Evolutionary conservation across 1,284 basidiomycete species (phyloP).

Genomic region (Pyrrhoderma noxium): DNA sequence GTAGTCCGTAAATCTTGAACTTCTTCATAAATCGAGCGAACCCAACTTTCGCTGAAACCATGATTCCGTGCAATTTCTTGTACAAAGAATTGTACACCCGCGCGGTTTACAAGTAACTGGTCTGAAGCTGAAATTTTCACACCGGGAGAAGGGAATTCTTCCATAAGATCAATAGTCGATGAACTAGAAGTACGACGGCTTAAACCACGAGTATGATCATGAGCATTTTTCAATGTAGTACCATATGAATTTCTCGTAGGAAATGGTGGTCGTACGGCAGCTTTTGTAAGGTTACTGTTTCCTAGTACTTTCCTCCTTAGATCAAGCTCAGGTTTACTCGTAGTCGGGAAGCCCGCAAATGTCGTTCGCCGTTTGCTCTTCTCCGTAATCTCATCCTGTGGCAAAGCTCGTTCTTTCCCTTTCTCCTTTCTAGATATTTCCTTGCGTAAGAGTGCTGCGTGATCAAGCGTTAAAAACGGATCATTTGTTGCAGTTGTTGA

Average conservation of each 20-base stretch:
- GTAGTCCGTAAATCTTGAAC: constrained; percentile 7
- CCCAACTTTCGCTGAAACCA: constrained; percentile 10
- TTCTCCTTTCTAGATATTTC: constrained; percentile 1
- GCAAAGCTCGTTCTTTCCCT: background rate
- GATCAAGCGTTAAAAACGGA: constrained; percentile 5
- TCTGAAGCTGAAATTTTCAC: constrained; percentile 4
- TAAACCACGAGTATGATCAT: background rate
- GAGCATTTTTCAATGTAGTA: background rate
- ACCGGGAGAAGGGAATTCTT: constrained; percentile 5
- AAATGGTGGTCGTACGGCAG: background rate
- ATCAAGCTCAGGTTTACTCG: constrained; percentile 10
- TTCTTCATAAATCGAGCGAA: constrained; percentile 15
- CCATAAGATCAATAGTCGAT: constrained; percentile 11
- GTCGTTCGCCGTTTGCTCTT: constrained; percentile 9
- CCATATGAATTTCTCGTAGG: no score
- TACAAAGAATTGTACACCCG: constrained; percentile 11
- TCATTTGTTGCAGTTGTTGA: constrained; percentile 1
- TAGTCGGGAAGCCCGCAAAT: constrained; percentile 12
- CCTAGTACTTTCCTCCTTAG: constrained; percentile 1
- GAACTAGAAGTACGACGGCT: constrained; percentile 5
- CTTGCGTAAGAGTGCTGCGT: constrained; percentile 1
- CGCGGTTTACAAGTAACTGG: constrained; percentile 7
- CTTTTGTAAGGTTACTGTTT: background rate
- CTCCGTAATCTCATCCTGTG: background rate
- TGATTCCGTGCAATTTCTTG: constrained; percentile 18